Conservation (phyloP, 306 rosid species). For the Amphicarpaea edgeworthii region DNA sequence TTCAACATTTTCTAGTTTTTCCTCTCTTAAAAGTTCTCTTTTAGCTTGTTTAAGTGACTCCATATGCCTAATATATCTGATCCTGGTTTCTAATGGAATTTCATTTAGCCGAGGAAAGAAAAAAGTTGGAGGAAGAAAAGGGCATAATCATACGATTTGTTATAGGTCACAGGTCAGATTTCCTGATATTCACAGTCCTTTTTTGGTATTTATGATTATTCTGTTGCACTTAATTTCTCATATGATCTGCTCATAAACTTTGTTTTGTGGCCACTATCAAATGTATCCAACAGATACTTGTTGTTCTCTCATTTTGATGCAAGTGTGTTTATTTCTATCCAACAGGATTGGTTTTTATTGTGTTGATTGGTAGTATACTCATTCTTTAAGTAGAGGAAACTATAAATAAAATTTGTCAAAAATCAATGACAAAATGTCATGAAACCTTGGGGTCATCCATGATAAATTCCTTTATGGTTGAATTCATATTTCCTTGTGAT, state of each 20-base stretch:
- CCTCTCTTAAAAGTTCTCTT: neutral
- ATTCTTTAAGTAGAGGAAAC: neutral
- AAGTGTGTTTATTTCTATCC: constrained; percentile 21
- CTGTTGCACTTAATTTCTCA: constrained; percentile 10
- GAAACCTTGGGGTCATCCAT: constrained; percentile 23
- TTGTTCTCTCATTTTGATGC: constrained; percentile 34
- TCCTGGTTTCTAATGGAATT: too few species aligned
- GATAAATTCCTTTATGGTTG: constrained; percentile 8
- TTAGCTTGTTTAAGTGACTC: constrained; percentile 28
- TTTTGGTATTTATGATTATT: constrained; percentile 22
- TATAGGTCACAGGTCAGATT: constrained; percentile 86
- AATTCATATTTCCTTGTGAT: constrained; percentile 22
- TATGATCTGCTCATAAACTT: neutral
- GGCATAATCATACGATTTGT: constrained; percentile 87
- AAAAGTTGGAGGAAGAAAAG: constrained; percentile 87
- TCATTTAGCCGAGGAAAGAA: constrained; percentile 47
- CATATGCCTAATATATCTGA: constrained; percentile 40
- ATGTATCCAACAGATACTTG: constrained; percentile 21
- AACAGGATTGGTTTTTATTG: constrained; percentile 35
- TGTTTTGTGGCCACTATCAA: constrained; percentile 9
- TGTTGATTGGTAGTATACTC: constrained; percentile 35
- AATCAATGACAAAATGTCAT: constrained; percentile 15
- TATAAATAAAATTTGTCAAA: constrained; percentile 7
- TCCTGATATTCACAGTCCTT: constrained; percentile 24
- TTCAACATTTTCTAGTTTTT: constrained; percentile 36